phyloP scores from a whole-genome alignment of 306 rosid species.

The Citrullus colocynthis region DNA sequence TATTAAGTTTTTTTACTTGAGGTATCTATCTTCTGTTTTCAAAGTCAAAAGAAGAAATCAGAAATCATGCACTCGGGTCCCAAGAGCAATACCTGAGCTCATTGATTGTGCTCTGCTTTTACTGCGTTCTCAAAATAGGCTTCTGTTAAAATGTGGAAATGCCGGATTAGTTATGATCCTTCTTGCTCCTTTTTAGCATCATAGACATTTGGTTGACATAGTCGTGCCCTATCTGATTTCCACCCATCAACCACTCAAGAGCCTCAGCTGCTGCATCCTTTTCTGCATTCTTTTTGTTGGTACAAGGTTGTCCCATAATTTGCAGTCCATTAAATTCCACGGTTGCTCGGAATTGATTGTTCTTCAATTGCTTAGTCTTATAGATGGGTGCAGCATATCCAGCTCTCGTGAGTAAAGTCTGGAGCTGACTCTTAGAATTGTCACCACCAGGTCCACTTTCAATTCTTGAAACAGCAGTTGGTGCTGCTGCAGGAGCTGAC shows the following conservation, averaged over 20 bases:
- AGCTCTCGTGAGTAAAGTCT: slow-evolving; percentile 78
- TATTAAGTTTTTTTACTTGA: neutral
- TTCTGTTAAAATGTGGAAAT: neutral
- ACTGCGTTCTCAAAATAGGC: neutral
- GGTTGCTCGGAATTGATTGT: slow-evolving; percentile 46
- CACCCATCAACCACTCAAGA: slow-evolving; percentile 75
- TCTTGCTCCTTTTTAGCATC: slow-evolving; percentile 79
- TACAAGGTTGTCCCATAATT: slow-evolving; percentile 73
- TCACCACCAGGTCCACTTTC: slow-evolving; percentile 99
- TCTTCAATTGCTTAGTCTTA: slow-evolving; percentile 56
- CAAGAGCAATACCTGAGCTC: slow-evolving; percentile 6
- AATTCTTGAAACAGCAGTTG: slow-evolving; percentile 58
- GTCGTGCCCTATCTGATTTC: slow-evolving; percentile 39
- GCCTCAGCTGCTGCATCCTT: slow-evolving; percentile 97
- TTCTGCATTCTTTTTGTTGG: slow-evolving; percentile 84
- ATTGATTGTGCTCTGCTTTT: neutral
- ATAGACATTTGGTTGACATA: slow-evolving; percentile 51
- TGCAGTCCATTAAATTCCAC: slow-evolving; percentile 77
- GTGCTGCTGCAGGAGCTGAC: slow-evolving; percentile 24
- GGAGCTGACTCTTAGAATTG: slow-evolving; percentile 93
- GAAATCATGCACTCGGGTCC: neutral
- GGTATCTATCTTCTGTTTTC: neutral
- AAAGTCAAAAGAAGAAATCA: neutral
- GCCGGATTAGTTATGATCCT: slow-evolving; percentile 30
- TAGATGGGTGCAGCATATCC: slow-evolving; percentile 67